Conservation (phyloP, 768 basidiomycete species). For the Saitozyma podzolica region DNA sequence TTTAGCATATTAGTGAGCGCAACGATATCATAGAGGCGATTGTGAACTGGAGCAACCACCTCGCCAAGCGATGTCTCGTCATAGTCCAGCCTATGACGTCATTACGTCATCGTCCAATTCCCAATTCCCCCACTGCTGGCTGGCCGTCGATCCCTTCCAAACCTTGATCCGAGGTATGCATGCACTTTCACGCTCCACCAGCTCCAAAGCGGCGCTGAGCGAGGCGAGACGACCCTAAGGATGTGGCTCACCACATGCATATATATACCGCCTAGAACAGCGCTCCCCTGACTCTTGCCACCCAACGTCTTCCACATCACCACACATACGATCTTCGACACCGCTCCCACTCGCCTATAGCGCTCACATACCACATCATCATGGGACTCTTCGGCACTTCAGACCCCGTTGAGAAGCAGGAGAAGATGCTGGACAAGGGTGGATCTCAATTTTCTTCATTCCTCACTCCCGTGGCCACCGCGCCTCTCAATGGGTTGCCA, state of each 20-base stretch:
- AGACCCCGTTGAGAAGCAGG: slow-evolving; percentile 42
- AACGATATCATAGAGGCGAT: not conserved
- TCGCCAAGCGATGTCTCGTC: not conserved
- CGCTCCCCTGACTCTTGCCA: not conserved
- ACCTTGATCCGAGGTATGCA: too few species aligned
- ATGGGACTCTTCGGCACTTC: slow-evolving; percentile 47
- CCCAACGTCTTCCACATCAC: not conserved
- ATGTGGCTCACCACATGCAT: too few species aligned
- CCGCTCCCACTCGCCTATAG: not conserved
- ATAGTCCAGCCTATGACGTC: slow-evolving; percentile 13
- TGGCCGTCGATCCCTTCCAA: too few species aligned
- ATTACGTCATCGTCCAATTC: slow-evolving; percentile 12
- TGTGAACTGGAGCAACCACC: not conserved
- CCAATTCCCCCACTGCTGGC: too few species aligned
- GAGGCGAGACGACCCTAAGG: too few species aligned
- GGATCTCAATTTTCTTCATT: slow-evolving; percentile 2
- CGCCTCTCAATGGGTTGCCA: not conserved
- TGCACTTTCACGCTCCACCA: too few species aligned
- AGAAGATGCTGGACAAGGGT: slow-evolving; percentile 45
- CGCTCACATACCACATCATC: slow-evolving; percentile 8
- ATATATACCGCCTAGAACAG: too few species aligned
- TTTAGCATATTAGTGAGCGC: not conserved
- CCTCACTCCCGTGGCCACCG: not conserved
- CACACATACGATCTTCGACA: not conserved
- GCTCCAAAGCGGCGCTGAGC: too few species aligned